Conservation (phyloP, 768 basidiomycete genomes). For the Mycena vitilis region DNA sequence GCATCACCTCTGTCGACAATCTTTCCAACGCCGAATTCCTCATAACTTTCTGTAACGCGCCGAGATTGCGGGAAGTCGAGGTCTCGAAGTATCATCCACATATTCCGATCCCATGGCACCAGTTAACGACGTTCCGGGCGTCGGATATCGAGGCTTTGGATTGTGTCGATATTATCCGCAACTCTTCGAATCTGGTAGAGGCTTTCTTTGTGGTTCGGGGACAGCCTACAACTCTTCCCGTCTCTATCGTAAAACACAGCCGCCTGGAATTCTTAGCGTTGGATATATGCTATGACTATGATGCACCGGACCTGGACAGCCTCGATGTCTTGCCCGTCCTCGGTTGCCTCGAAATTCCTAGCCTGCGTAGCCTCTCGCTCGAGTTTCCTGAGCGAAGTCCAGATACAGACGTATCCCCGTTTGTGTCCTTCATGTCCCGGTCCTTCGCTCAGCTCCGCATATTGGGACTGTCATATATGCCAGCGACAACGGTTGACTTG, state of each 20-base stretch:
- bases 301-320: neutral
- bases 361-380: slow-evolving; percentile 6
- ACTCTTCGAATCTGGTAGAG: neutral
- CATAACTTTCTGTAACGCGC: slow-evolving; percentile 6
- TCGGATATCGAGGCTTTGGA: neutral
- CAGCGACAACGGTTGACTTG: neutral
- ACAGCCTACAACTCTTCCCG: neutral
- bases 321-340: neutral
- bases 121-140: neutral
- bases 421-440: slow-evolving; percentile 7
- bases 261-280: slow-evolving; percentile 4
- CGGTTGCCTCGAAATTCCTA: neutral
- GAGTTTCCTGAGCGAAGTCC: neutral
- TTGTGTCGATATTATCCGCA: neutral
- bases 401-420: neutral
- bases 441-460: neutral
- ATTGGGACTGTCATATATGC: neutral
- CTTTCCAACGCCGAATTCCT: neutral
- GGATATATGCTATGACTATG: too few relatives aligned
- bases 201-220: neutral
- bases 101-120: slow-evolving; percentile 1
- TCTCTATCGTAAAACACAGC: neutral
- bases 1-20: neutral
- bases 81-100: neutral
- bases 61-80: slow-evolving; percentile 4